phyloP scores from a whole-genome alignment of 2,329 filamentous ascomycete genomes.

The Mycosphaerelloides madeirae region DNA sequence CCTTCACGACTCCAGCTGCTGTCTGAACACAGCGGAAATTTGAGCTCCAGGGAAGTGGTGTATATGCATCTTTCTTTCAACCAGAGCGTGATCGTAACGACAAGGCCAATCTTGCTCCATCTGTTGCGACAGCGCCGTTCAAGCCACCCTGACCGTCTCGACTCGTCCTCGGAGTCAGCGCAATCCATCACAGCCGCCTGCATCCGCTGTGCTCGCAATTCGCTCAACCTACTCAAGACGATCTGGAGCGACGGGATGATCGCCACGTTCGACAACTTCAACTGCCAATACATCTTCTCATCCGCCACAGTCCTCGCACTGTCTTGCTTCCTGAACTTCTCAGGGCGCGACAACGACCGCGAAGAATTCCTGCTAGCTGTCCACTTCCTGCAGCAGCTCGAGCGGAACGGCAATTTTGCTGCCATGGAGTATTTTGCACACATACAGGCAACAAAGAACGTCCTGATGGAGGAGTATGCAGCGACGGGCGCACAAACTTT shows the following conservation, averaged over 20 bases:
- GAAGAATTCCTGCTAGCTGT: conserved; percentile 40
- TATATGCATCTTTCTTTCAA: conserved; percentile 36
- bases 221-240: conserved; percentile 40
- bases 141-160: conserved; percentile 1
- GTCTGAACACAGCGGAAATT: conserved; percentile 15
- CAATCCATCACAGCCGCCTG: conserved; percentile 43
- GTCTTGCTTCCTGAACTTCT: conserved; percentile 36
- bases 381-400: conserved; percentile 38
- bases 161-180: conserved; percentile 26
- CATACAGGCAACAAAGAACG: conserved; percentile 30
- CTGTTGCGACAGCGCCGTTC: conserved; percentile 19
- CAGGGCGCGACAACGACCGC: conserved; percentile 32
- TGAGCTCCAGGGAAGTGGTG: conserved; percentile 20
- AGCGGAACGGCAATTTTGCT: conserved; percentile 39
- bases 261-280: conserved; percentile 45
- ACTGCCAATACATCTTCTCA: conserved; percentile 47
- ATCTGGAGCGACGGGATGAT: conserved; percentile 47
- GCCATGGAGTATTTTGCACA: conserved; percentile 43
- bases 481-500: background rate
- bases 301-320: conserved; percentile 43
- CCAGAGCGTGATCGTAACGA: conserved; percentile 31
- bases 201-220: conserved; percentile 44
- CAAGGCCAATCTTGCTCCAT: conserved; percentile 33
- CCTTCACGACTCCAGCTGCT: conserved; percentile 32
- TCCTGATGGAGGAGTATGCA: conserved; percentile 5